These are phyloP conservation scores for Mortierella sp. DNA, from an alignment of 371 early-diverging fungal genomes.

Conservation along the genomic window DNA sequence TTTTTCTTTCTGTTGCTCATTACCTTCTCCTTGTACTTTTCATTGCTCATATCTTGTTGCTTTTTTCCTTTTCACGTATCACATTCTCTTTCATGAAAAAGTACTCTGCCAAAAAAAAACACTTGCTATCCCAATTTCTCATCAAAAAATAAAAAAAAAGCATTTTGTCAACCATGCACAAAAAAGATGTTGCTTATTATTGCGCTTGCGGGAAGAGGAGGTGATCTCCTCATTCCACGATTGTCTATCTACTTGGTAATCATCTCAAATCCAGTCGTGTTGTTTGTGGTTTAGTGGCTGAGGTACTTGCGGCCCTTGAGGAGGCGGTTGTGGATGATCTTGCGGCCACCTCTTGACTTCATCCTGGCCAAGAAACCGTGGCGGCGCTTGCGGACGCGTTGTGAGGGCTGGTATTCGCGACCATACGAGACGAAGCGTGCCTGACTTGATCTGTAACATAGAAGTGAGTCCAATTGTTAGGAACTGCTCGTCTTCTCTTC, in stretches of 20 bases:
- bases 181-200: not conserved
- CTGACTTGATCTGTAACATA: constrained; percentile 58
- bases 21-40: constrained; percentile 4
- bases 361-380: constrained; percentile 92
- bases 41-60: constrained; percentile 7
- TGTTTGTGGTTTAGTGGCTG: constrained; percentile 70
- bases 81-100: not conserved
- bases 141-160: not conserved
- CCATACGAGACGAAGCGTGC: constrained; percentile 86
- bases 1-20: constrained; percentile 2
- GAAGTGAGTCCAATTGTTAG: not conserved
- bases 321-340: constrained; percentile 79
- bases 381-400: constrained; percentile 89
- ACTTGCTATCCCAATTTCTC: not conserved
- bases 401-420: constrained; percentile 94
- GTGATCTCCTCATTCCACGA: too few relatives aligned
- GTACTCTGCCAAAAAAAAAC: too few relatives aligned
- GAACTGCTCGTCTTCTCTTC: too few relatives aligned
- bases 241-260: too few relatives aligned
- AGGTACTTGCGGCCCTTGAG: constrained; percentile 90
- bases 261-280: too few relatives aligned
- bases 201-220: too few relatives aligned
- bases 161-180: not conserved
- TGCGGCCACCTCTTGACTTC: constrained; percentile 85
- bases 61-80: constrained; percentile 3